Base-by-base conservation (phyloP, 2,329 filamentous ascomycete species). In the Annulohypoxylon truncatum region DNA sequence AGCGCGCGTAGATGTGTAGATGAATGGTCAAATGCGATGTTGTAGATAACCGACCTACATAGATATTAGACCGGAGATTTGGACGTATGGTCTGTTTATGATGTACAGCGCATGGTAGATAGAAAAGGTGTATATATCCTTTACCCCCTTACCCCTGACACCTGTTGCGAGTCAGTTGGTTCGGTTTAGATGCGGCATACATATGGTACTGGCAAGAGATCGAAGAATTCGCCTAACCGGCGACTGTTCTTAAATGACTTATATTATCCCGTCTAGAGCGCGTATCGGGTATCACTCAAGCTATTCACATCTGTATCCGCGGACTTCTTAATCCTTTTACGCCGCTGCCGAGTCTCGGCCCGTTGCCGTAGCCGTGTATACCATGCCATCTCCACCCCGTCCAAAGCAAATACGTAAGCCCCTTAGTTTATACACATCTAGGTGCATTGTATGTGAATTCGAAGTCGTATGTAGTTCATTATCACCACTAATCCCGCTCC, bases 1-100 rank as follows among this genome's bases (percentile, higher is more conserved):
- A 84, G 76, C 79, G 82, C 72, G 57, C 8, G 26, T 26, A 9
- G 18, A 44, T 35, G 38, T 60, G 31, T 48, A 53, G 13, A 58
- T 46, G 29, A 9, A 22, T 18, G 33, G 38, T 5, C 22, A 7
- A 12, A 5, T n/a, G n/a, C n/a, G n/a, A n/a, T 20, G 22, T 15
- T 51, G 38, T 47, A 42, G 42, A 51, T 46, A n/a, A n/a, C n/a
- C n/a, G n/a, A n/a, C n/a, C n/a, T n/a, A 35, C n/a, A 5, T 31
- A 31, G 6, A 31, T 31, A 3, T 8, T 31, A 31, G 29, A 26
- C 24, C 8, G 4, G 20, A 47, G 15, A 42, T 53, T 15, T 12
- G 33, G 18, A 22, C 5, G 18, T 9, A 10, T 13, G 22, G 12
- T 28, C 42, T 47, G 42, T 13, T n/a, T 26, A 24, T 24, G 42